Percentiles rank a stretch among this genome's conserved stretches.
Evolutionary conservation across 768 basidiomycete genomes (phyloP).

Genomic region (Rhizopogon roseolus): DNA sequence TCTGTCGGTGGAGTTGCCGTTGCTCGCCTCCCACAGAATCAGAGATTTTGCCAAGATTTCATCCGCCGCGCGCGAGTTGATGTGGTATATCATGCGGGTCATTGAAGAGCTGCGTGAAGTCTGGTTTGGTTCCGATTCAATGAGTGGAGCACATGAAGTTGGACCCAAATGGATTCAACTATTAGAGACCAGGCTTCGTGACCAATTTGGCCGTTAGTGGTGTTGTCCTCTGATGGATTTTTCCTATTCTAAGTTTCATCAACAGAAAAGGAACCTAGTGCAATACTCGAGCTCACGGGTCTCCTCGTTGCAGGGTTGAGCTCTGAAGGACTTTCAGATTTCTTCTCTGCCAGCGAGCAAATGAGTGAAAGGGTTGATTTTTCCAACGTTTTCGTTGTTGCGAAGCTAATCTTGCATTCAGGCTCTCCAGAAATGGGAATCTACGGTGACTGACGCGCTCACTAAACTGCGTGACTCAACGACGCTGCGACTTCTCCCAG

Average conservation of each 20-base stretch:
- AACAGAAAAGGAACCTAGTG: conserved; percentile 55
- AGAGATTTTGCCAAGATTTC: conserved; percentile 71
- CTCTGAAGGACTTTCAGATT: conserved; percentile 69
- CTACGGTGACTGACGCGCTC: conserved; percentile 64
- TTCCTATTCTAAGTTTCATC: background rate
- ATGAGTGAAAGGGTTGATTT: conserved; percentile 73
- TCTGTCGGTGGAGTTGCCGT: conserved; percentile 45
- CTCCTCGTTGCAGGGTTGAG: conserved; percentile 67
- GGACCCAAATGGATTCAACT: conserved; percentile 70
- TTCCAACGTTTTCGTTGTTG: conserved; percentile 4
- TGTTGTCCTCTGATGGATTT: background rate
- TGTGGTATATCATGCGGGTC: conserved; percentile 67
- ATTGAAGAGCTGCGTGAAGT: conserved; percentile 65
- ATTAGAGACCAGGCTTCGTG: conserved; percentile 59
- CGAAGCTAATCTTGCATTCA: conserved; percentile 28
- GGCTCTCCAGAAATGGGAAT: conserved; percentile 84
- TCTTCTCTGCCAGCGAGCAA: conserved; percentile 71
- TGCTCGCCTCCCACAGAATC: conserved; percentile 49
- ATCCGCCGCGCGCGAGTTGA: conserved; percentile 63
- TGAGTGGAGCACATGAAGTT: conserved; percentile 63
- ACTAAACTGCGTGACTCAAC: conserved; percentile 69
- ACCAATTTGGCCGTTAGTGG: conserved; percentile 63
- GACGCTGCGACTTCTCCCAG: conserved; percentile 65
- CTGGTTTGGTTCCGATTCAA: conserved; percentile 70
- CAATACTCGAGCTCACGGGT: conserved; percentile 66